Evolutionary conservation across 768 basidiomycete genomes (phyloP), one percentile per base, ranked within the genome.

Genomic region (Mycena chlorophos): DNA sequence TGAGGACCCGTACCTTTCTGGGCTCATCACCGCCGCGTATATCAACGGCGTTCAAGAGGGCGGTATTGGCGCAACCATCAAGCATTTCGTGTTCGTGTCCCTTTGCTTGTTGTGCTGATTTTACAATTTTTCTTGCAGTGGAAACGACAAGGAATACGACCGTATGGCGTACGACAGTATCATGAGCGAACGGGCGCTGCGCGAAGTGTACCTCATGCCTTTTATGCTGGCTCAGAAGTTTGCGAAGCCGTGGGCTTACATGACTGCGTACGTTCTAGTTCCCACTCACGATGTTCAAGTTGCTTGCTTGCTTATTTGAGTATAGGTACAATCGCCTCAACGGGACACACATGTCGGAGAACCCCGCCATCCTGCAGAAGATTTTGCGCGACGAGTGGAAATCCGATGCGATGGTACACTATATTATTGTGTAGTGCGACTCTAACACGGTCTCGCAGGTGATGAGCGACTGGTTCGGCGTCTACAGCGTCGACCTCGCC

Each of bases 381-480:
- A 78, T 90, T 45, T 70, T 80, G 1, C 77, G 88, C 10, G 78
- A 79, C 16, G 90, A 91, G 65, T 91, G 90, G 89, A 78, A 81
- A 37, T 88, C 80, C 61, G 74, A 85, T n/a, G 86, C 87, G 2
- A 69, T 84, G 68, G 78, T 78, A 60, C 2, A 72, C 52, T 28
- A 34, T 20, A 13, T 34, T 23, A 52, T 4, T 10, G 23, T 27
- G 3, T 46, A 5, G 22, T 20, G 26, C 26, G n/a, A 34, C 25
- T 49, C 17, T 25, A 4, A 6, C 14, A 16, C 39, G 20, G 17
- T 34, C n/a, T 42, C 20, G 25, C 54, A 80, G 73, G 74, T 88
- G 54, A 91, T 92, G 88, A 88, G 87, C 55, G 91, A 92, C 67
- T 94, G 91, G 90, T 88, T 87, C 54, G 90, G 90, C 1, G 71